Base-by-base conservation (phyloP, 257 asterid species). In the Linaria vulgaris region DNA sequence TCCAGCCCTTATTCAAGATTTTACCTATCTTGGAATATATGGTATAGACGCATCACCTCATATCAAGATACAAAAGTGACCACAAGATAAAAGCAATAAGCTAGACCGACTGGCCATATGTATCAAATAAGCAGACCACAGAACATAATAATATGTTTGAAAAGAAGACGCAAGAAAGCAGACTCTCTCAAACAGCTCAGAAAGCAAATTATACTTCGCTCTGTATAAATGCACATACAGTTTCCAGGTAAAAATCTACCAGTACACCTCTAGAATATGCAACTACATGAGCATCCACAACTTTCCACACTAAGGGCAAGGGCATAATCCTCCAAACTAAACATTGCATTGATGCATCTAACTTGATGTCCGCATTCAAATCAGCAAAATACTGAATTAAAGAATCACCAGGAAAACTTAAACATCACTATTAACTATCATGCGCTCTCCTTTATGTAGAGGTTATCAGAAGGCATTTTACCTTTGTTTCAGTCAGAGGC, bases 401-500 rank as follows among this genome's bases (percentile, higher is more conserved):
- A 59, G 25, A 9, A 25, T 21, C 46, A 15, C 6, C 22, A 22
- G 41, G 19, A 22, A 34, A 34, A 57, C 34, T 30, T 16, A 41
- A 24, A 51, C 41, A 50, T 24, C 51, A 15, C 47, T 6, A 21
- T 61, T 31, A 46, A 57, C 59, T 39, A 47, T 54, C 23, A 44
- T 1, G 19, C 3, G 49, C 64, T 25, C n/a, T 25, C 58, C 15
- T 22, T 38, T 37, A 68, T 44, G 55, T 19, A 30, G 16, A 57
- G 21, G 19, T 53, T 53, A 44, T 47, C 39, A 63, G 55, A 66
- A 60, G 41, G 41, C 59, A 38, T 20, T 70, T 62, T 75, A 86
- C 96, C 92, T 80, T 77, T 61, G 31, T 55, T 54, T 30, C 74
- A 47, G 79, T 59, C 24, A 45, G 37, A 1, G 68, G 45, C 64